Conservation (phyloP, 2,329 filamentous ascomycete genomes). For the Fusarium albidum region DNA sequence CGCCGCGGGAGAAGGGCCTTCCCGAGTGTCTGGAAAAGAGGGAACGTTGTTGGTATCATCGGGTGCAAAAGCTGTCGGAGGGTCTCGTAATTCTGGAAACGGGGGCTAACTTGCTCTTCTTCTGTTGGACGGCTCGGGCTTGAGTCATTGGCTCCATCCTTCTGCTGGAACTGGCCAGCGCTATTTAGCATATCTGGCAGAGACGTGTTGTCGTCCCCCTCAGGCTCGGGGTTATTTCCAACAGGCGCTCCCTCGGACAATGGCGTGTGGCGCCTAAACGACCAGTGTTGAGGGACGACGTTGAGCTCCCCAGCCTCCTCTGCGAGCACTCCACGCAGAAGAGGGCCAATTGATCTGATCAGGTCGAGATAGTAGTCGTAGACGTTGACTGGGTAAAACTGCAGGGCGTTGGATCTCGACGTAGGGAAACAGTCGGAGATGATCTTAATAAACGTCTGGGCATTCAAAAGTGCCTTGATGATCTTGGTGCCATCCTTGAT, state of each 20-base stretch:
- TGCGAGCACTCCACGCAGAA: constrained; percentile 82
- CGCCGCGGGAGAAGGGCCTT: constrained; percentile 81
- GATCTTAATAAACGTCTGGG: constrained; percentile 79
- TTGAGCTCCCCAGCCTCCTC: constrained; percentile 82
- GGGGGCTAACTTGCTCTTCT: constrained; percentile 52
- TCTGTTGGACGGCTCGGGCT: constrained; percentile 47
- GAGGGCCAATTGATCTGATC: constrained; percentile 76
- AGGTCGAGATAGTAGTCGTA: constrained; percentile 84
- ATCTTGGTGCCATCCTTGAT: constrained; percentile 75
- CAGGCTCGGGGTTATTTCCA: constrained; percentile 32
- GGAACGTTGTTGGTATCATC: constrained; percentile 80
- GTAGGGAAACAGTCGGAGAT: constrained; percentile 78
- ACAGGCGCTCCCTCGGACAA: constrained; percentile 30
- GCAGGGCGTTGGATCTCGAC: constrained; percentile 68
- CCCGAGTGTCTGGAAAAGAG: constrained; percentile 86
- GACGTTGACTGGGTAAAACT: constrained; percentile 81
- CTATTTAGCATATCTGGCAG: constrained; percentile 44
- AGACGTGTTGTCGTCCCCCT: constrained; percentile 41
- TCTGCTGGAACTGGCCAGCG: constrained; percentile 39
- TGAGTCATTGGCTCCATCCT: constrained; percentile 33
- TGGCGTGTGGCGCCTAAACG: constrained; percentile 45
- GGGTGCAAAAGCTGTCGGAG: constrained; percentile 81
- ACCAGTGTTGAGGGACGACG: constrained; percentile 76
- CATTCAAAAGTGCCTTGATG: constrained; percentile 79
- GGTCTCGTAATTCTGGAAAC: constrained; percentile 78